Evolutionary conservation across 176 grass and related monocot species (phyloP).

Genomic region (Sorghum bicolor): DNA sequence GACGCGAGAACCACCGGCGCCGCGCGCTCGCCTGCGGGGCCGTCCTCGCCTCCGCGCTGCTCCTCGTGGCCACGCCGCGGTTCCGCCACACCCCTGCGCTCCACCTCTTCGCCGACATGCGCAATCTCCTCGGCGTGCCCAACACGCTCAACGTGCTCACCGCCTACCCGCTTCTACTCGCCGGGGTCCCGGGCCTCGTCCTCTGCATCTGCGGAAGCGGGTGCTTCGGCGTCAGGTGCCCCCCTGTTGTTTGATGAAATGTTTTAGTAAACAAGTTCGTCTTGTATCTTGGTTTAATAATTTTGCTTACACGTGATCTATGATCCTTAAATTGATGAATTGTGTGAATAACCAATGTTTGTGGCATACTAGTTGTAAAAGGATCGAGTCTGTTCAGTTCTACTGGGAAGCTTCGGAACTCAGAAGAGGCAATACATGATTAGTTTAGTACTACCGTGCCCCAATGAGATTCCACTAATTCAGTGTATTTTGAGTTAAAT

Average conservation of each 20-base stretch:
- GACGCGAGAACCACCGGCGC: slow-evolving; percentile 33
- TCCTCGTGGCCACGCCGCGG: slow-evolving; percentile 77
- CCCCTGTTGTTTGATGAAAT: slow-evolving; percentile 38
- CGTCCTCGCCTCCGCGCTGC: slow-evolving; percentile 44
- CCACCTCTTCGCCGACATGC: slow-evolving; percentile 97
- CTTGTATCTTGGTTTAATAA: background rate
- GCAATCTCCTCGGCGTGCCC: slow-evolving; percentile 92
- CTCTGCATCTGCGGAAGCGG: slow-evolving; percentile 76
- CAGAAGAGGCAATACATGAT: background rate
- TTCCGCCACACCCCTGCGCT: slow-evolving; percentile 76
- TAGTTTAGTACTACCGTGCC: background rate
- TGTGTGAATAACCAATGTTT: background rate
- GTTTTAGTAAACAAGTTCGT: background rate
- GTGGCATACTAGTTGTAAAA: background rate
- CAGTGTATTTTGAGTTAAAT: background rate
- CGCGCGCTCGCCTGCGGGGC: slow-evolving; percentile 50
- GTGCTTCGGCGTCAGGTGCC: slow-evolving; percentile 87
- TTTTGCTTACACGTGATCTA: background rate
- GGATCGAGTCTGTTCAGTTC: background rate
- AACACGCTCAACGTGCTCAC: slow-evolving; percentile 97
- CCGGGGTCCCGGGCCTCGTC: slow-evolving; percentile 73
- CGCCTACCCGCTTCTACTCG: slow-evolving; percentile 75
- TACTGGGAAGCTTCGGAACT: background rate
- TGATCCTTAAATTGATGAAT: background rate
- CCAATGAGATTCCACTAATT: background rate